These are phyloP conservation scores for Aspergillus ustus DNA, from an alignment of 2,329 filamentous ascomycete genomes.

Conservation along the genomic window DNA sequence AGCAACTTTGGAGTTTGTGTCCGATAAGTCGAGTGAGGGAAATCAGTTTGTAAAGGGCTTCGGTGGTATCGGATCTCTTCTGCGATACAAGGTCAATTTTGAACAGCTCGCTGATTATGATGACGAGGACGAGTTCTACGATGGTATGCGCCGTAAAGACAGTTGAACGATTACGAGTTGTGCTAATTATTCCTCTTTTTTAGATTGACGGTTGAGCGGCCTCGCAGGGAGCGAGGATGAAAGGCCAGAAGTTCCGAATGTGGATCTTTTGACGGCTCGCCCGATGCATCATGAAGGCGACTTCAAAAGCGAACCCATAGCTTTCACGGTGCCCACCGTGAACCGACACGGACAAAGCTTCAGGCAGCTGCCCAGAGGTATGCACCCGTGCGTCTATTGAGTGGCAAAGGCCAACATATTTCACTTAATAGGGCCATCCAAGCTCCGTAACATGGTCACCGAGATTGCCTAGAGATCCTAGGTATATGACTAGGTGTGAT, in stretches of 20 bases:
- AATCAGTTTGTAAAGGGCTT: constrained; percentile 99
- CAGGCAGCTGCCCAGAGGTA: constrained; percentile 47
- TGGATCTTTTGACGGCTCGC: constrained; percentile 61
- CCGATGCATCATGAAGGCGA: constrained; percentile 44
- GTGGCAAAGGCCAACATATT: background rate
- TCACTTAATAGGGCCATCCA: constrained; percentile 45
- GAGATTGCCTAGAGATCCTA: constrained; percentile 31
- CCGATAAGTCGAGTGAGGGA: constrained; percentile 94
- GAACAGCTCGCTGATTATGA: constrained; percentile 93
- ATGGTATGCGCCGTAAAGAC: constrained; percentile 52
- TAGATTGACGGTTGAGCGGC: constrained; percentile 88
- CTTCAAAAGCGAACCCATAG: constrained; percentile 39
- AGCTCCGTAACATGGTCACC: constrained; percentile 45
- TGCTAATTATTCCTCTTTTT: constrained; percentile 15
- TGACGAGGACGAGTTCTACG: constrained; percentile 93
- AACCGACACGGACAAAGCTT: constrained; percentile 37
- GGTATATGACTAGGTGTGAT: constrained; percentile 33
- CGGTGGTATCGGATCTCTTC: constrained; percentile 94
- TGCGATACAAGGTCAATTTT: constrained; percentile 99
- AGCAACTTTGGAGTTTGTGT: constrained; percentile 94
- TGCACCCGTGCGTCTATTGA: constrained; percentile 12
- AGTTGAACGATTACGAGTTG: background rate
- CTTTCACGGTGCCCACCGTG: constrained; percentile 36
- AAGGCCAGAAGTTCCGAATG: constrained; percentile 63
- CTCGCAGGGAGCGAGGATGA: constrained; percentile 87